Evolutionary conservation across 1,139 yeast genomes (phyloP).

Genomic region (Yamadazyma friedrichii): DNA sequence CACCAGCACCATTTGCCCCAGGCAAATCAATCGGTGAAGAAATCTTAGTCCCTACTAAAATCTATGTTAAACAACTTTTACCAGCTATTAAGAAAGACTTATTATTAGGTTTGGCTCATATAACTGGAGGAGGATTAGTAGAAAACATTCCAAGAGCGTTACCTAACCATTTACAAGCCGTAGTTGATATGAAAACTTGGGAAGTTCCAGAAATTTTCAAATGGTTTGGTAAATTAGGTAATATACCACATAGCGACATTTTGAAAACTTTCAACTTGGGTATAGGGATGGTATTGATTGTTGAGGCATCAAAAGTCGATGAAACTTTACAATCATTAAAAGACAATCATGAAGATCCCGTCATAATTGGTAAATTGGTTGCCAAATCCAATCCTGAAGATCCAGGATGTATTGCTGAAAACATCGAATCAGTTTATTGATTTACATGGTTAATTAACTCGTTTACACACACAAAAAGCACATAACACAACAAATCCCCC

Average conservation of each 20-base stretch:
- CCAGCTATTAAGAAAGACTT: slow-evolving; percentile 68
- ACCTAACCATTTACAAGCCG: slow-evolving; percentile 77
- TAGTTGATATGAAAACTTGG: slow-evolving; percentile 78
- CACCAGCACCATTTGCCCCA: slow-evolving; percentile 79
- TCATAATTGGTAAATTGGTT: slow-evolving; percentile 72
- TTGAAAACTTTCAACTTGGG: slow-evolving; percentile 94
- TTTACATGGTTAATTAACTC: background rate
- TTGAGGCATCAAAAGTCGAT: slow-evolving; percentile 59
- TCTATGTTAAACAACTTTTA: slow-evolving; percentile 87
- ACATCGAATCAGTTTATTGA: slow-evolving; percentile 36
- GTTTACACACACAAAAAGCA: background rate
- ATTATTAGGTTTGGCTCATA: slow-evolving; percentile 88
- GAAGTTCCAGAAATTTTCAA: slow-evolving; percentile 83
- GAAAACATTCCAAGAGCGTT: slow-evolving; percentile 96
- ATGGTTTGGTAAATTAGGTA: slow-evolving; percentile 92
- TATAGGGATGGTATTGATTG: slow-evolving; percentile 94
- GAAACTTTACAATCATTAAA: slow-evolving; percentile 53
- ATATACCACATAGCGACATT: slow-evolving; percentile 81
- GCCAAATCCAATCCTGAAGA: slow-evolving; percentile 52
- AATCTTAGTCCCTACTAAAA: slow-evolving; percentile 84
- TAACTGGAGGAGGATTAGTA: slow-evolving; percentile 97
- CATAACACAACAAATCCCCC: background rate
- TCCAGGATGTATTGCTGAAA: slow-evolving; percentile 62
- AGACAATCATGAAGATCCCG: slow-evolving; percentile 73
- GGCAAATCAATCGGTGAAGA: slow-evolving; percentile 81